Conservation (phyloP, 352 stramenopile genomes). For the Globisporangium apiculatum region DNA sequence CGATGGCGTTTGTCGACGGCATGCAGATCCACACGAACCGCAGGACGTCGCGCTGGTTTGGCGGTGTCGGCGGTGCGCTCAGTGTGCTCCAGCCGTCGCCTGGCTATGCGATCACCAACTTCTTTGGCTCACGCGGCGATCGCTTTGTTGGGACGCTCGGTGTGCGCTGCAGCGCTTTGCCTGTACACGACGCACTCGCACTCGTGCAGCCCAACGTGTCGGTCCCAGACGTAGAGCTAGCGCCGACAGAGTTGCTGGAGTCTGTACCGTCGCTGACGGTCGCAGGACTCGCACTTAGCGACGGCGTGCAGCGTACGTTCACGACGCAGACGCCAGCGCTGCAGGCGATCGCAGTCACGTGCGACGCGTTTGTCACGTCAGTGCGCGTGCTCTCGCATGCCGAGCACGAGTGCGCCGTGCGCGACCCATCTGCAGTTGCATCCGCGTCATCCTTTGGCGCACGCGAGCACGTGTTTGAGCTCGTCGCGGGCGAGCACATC, state of each 20-base stretch:
- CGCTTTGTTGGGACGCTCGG: slow-evolving; percentile 43
- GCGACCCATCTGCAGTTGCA: slow-evolving; percentile 2
- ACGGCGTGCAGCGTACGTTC: slow-evolving; percentile 14
- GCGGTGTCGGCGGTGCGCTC: slow-evolving; percentile 40
- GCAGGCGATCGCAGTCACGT: slow-evolving; percentile 28
- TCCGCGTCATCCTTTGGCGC: slow-evolving; percentile 10
- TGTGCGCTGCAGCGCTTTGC: slow-evolving; percentile 18
- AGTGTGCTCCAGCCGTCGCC: slow-evolving; percentile 32
- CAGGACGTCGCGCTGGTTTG: slow-evolving; percentile 50
- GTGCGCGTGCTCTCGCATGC: slow-evolving; percentile 24
- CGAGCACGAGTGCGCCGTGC: slow-evolving; percentile 10
- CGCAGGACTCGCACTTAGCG: slow-evolving; percentile 13
- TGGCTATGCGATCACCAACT: slow-evolving; percentile 35
- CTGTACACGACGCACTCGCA: no score
- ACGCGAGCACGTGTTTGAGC: slow-evolving; percentile 43
- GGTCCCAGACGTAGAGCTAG: no score
- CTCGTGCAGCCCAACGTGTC: no score
- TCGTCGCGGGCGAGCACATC: slow-evolving; percentile 30
- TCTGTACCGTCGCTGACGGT: slow-evolving; percentile 12
- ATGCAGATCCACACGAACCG: slow-evolving; percentile 60
- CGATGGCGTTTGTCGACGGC: slow-evolving; percentile 59
- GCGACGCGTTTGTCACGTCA: slow-evolving; percentile 26
- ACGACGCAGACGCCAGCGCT: slow-evolving; percentile 3
- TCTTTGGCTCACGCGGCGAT: slow-evolving; percentile 46
- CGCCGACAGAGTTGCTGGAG: no score